phyloP scores from a whole-genome alignment of 1,284 basidiomycete genomes.

The Rugosomyces carneus region DNA sequence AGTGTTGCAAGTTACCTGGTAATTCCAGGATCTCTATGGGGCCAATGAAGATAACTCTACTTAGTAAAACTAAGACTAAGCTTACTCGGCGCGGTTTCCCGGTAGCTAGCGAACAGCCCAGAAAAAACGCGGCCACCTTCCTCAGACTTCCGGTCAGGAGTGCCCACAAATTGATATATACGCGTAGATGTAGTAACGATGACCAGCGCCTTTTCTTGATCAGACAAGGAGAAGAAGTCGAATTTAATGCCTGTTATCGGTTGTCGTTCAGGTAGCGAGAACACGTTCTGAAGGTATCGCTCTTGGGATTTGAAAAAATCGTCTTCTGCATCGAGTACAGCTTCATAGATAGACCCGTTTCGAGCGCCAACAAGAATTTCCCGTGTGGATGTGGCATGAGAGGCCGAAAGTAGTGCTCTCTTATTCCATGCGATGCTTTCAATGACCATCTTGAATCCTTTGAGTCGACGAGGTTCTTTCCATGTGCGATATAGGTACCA shows the following conservation, averaged over 20 bases:
- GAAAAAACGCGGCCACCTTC: constrained; percentile 77
- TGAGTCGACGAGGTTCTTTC: constrained; percentile 75
- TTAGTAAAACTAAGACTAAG: constrained; percentile 10
- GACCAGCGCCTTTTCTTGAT: constrained; percentile 60
- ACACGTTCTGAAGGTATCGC: constrained; percentile 75
- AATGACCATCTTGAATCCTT: constrained; percentile 82
- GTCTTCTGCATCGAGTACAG: constrained; percentile 79
- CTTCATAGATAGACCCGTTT: constrained; percentile 82
- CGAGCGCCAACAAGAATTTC: constrained; percentile 88
- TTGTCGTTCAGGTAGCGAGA: constrained; percentile 72
- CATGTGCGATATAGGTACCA: constrained; percentile 85
- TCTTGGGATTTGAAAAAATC: constrained; percentile 91
- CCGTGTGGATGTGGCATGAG: constrained; percentile 66
- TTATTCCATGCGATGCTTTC: constrained; percentile 94
- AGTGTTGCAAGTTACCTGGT: constrained; percentile 67
- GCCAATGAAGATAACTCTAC: not conserved
- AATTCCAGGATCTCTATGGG: constrained; percentile 78
- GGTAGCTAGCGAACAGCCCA: constrained; percentile 66
- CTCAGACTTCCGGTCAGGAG: constrained; percentile 57
- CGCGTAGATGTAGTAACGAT: constrained; percentile 83
- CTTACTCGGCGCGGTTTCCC: constrained; percentile 77
- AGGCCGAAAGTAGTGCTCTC: constrained; percentile 58
- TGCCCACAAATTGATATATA: constrained; percentile 87
- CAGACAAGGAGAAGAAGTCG: constrained; percentile 63
- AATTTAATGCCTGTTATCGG: constrained; percentile 80